Percentiles rank a stretch among this genome's conserved stretches.
These are phyloP conservation scores for Blastobotrys niveus DNA, from an alignment of 1,139 yeast genomes.

Conservation along the genomic window DNA sequence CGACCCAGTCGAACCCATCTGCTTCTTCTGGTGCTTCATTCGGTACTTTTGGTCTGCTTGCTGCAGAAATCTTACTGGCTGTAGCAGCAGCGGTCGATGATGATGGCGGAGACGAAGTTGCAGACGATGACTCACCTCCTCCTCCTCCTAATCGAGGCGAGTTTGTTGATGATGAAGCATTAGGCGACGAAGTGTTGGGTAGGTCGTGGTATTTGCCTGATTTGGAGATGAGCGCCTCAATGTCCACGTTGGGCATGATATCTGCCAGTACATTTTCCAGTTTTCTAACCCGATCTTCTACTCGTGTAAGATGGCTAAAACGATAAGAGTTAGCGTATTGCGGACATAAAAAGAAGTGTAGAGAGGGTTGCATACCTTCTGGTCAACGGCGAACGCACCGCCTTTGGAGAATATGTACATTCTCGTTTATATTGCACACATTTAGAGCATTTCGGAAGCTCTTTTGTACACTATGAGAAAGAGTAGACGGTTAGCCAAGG, in stretches of 20 bases:
- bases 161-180: slow-evolving; percentile 1
- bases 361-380: slow-evolving; percentile 46
- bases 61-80: slow-evolving; percentile 5
- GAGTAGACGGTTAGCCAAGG: too few relatives aligned
- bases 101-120: neutral
- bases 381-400: slow-evolving; percentile 74
- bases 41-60: slow-evolving; percentile 30
- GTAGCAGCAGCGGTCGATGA: neutral
- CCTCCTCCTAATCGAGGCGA: slow-evolving; percentile 1
- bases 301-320: slow-evolving; percentile 50
- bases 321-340: neutral
- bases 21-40: slow-evolving; percentile 42
- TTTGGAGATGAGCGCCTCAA: slow-evolving; percentile 36
- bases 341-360: neutral
- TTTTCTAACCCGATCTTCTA: slow-evolving; percentile 56
- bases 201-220: slow-evolving; percentile 5
- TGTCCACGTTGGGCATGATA: slow-evolving; percentile 40
- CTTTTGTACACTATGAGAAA: slow-evolving; percentile 56
- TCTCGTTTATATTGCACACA: slow-evolving; percentile 69
- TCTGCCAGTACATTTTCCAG: slow-evolving; percentile 50
- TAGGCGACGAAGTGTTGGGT: neutral
- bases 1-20: slow-evolving; percentile 54
- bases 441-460: slow-evolving; percentile 69
- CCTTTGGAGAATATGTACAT: slow-evolving; percentile 72
- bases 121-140: neutral